These are phyloP conservation scores for Epichloe sp. DNA, from an alignment of 2,329 filamentous ascomycete genomes.

Conservation along the genomic window DNA sequence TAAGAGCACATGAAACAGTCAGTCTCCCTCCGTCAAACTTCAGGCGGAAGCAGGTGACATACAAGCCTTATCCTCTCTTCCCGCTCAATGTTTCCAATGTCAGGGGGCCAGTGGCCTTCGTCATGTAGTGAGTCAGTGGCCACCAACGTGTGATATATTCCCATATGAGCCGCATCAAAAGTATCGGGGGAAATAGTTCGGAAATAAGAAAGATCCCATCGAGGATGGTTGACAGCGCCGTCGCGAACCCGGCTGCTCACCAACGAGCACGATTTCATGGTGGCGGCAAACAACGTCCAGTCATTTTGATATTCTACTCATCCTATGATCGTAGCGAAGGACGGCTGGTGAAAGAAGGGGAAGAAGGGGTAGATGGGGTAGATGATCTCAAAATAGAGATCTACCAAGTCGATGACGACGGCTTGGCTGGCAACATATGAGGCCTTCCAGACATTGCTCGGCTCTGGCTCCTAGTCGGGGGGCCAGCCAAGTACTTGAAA, in stretches of 20 bases:
- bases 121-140: conserved; percentile 38
- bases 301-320: conserved; percentile 29
- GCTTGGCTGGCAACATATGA: conserved; percentile 3
- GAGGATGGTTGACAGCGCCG: conserved; percentile 28
- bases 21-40: not conserved
- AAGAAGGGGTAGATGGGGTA: conserved; percentile 42
- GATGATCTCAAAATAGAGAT: conserved; percentile 39
- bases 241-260: conserved; percentile 35
- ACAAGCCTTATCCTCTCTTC: conserved; percentile 35
- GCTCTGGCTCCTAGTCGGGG: not conserved
- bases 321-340: conserved; percentile 25
- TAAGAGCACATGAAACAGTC: conserved; percentile 9
- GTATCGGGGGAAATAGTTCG: conserved; percentile 15
- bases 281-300: conserved; percentile 31
- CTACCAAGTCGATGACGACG: conserved; percentile 27
- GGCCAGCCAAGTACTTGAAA: not conserved
- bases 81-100: conserved; percentile 28
- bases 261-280: conserved; percentile 39
- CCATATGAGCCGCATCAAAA: conserved; percentile 24
- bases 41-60: conserved; percentile 5
- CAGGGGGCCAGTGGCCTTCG: conserved; percentile 37
- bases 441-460: not conserved
- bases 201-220: conserved; percentile 27
- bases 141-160: conserved; percentile 34
- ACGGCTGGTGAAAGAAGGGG: conserved; percentile 36